Evolutionary conservation across 2,329 filamentous ascomycete genomes (phyloP), one percentile per base, ranked within the genome.

Genomic region (Uncinocarpus reesii): DNA sequence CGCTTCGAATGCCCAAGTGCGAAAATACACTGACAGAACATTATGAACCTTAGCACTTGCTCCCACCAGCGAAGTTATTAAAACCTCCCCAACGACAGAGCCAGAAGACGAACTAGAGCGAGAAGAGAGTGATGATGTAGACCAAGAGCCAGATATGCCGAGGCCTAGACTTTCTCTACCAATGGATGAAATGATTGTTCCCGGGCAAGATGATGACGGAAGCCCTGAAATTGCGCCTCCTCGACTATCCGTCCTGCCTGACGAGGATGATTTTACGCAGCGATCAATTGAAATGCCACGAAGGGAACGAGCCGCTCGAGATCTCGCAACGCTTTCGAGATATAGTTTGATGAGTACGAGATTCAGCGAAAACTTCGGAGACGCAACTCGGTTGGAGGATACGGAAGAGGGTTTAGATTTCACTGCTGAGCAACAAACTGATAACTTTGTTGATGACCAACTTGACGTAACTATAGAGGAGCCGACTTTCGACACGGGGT

Each of bases 281-380:
- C 55, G 52, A 24, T 67, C 66, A 26, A 62, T 71, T 13, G 71
- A 73, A 53, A 65, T 67, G 48, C 67, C 69, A 10, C 64, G 69
- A 36, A 57, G 66, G 52, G 69, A 67, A 13, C 58, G 63, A 2
- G 63, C 59, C 40, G 63, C 66, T 32, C 59, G 64, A 29, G 65
- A 69, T 28, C 61, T 57, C 18, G 59, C 60, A 31, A 62, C 64
- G 23, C 44, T 71, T 13, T 69, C 66, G 10, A 66, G 68, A 51
- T 67, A 69, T 51, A 70, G 73, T 51, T 64, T 67, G 45, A 66
- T 63, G 10, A 64, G 60, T 42, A 58, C 63, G 18, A 60, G 68
- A 16, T 58, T 74, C 41, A 77, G 73, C 55, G 75, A 76, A 50
- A 64, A 70, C 48, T 77, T 77, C 54, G 71, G 64, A 1, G 72